Percentiles rank a stretch among this genome's conserved stretches.
Evolutionary conservation across 768 basidiomycete species (phyloP).

Genomic region (Gautieria morchelliformis): DNA sequence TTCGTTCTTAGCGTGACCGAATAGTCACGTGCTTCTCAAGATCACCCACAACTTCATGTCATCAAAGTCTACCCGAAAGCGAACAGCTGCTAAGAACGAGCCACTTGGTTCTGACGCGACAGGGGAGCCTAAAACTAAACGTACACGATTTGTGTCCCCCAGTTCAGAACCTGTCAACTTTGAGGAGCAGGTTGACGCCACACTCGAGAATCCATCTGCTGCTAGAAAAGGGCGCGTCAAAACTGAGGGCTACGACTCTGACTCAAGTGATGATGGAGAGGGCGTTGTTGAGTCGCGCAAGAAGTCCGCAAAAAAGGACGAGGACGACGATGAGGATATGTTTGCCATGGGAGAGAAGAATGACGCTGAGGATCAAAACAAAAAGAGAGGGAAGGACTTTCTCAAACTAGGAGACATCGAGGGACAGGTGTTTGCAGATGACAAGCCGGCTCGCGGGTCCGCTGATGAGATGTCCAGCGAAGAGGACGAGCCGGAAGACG

Average conservation of each 20-base stretch:
- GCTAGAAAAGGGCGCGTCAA: conserved; percentile 64
- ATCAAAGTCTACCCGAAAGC: not conserved
- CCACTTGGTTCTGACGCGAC: not conserved
- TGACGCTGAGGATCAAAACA: conserved; percentile 30
- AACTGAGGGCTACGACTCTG: conserved; percentile 85
- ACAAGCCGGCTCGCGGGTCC: conserved; percentile 27
- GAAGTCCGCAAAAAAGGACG: conserved; percentile 34
- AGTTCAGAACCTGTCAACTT: conserved; percentile 54
- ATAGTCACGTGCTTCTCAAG: too few species aligned
- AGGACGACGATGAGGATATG: conserved; percentile 64
- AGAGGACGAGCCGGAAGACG: conserved; percentile 54
- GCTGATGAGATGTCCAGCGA: conserved; percentile 32
- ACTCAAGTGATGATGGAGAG: conserved; percentile 91
- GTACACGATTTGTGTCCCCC: conserved; percentile 9
- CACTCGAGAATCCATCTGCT: conserved; percentile 56
- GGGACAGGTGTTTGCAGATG: conserved; percentile 78
- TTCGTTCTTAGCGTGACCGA: too few species aligned
- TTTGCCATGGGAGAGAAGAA: conserved; percentile 60
- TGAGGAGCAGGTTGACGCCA: conserved; percentile 66
- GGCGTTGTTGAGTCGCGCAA: conserved; percentile 82
- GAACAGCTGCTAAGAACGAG: not conserved
- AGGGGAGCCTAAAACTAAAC: not conserved
- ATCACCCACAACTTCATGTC: too few species aligned
- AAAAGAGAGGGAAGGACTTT: conserved; percentile 50
- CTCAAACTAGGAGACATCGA: conserved; percentile 91